Conservation (phyloP, 495 filamentous ascomycete species). For the Aspergillus hancockii region DNA sequence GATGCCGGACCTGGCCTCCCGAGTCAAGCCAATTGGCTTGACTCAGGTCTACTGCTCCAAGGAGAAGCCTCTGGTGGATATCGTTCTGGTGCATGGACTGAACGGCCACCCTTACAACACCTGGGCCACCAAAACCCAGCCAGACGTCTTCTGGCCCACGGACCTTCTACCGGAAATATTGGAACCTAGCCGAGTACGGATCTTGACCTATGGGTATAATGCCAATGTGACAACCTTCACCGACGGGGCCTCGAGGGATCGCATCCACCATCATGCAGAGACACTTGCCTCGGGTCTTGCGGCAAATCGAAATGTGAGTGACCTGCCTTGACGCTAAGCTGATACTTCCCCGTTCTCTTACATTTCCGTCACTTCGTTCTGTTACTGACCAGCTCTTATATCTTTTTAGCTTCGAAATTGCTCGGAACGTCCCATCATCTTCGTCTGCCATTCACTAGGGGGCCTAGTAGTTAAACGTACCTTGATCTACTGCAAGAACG, state of each 20-base stretch:
- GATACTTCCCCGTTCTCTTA: neutral
- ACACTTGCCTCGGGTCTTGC: slow-evolving; percentile 65
- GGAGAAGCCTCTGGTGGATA: slow-evolving; percentile 42
- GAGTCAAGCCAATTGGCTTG: slow-evolving; percentile 68
- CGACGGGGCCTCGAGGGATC: slow-evolving; percentile 65
- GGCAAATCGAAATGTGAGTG: slow-evolving; percentile 58
- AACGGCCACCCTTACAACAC: slow-evolving; percentile 76
- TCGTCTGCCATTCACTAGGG: slow-evolving; percentile 81
- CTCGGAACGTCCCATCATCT: slow-evolving; percentile 72
- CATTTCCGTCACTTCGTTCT: slow-evolving; percentile 17
- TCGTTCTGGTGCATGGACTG: slow-evolving; percentile 81
- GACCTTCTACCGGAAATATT: slow-evolving; percentile 70
- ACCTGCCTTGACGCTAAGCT: neutral
- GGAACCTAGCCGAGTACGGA: slow-evolving; percentile 61
- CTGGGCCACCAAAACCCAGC: slow-evolving; percentile 64
- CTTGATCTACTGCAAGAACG: slow-evolving; percentile 63
- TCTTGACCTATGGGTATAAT: slow-evolving; percentile 85
- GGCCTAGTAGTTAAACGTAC: slow-evolving; percentile 79
- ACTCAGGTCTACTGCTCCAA: slow-evolving; percentile 65
- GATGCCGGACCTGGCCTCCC: slow-evolving; percentile 32
- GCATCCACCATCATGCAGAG: slow-evolving; percentile 81
- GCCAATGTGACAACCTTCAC: slow-evolving; percentile 70
- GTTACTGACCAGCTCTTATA: slow-evolving; percentile 1
- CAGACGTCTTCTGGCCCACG: slow-evolving; percentile 69
- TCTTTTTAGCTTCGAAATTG: slow-evolving; percentile 51